Evolutionary conservation across 305 asterid species (phyloP).

Genomic region (Petunia hybrid): DNA sequence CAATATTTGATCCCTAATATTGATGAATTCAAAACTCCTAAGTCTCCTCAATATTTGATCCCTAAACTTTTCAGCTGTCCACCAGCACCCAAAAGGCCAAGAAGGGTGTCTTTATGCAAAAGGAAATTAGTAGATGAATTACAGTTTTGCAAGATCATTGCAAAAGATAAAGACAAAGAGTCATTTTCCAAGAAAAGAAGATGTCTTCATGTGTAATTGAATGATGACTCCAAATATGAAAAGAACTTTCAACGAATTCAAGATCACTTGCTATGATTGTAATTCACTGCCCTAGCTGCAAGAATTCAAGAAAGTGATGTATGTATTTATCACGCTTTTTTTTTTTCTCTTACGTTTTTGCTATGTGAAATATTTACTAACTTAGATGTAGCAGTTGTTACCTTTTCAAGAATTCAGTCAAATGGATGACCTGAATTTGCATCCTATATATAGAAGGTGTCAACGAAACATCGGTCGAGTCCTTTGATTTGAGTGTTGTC

Average conservation of each 20-base stretch:
- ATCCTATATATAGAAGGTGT: background rate
- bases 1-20: background rate
- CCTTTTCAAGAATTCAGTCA: background rate
- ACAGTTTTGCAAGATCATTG: too few relatives aligned
- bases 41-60: too few relatives aligned
- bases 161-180: too few relatives aligned
- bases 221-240: too few relatives aligned
- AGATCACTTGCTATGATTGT: too few relatives aligned
- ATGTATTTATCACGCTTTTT: background rate
- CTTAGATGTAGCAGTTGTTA: background rate
- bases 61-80: conserved; percentile 14
- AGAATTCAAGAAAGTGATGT: background rate
- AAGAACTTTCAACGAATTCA: too few relatives aligned
- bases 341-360: background rate
- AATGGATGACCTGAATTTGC: conserved; percentile 1
- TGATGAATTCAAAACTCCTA: too few relatives aligned
- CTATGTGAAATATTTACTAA: background rate
- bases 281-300: background rate
- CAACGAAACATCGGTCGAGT: background rate
- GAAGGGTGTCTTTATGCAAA: conserved; percentile 11
- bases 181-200: too few relatives aligned
- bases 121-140: background rate
- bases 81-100: conserved; percentile 20
- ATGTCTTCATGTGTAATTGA: too few relatives aligned
- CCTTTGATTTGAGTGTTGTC: too few relatives aligned